Conservation (phyloP, 2,329 filamentous ascomycete genomes). For the Aspergillus ochraceus region DNA sequence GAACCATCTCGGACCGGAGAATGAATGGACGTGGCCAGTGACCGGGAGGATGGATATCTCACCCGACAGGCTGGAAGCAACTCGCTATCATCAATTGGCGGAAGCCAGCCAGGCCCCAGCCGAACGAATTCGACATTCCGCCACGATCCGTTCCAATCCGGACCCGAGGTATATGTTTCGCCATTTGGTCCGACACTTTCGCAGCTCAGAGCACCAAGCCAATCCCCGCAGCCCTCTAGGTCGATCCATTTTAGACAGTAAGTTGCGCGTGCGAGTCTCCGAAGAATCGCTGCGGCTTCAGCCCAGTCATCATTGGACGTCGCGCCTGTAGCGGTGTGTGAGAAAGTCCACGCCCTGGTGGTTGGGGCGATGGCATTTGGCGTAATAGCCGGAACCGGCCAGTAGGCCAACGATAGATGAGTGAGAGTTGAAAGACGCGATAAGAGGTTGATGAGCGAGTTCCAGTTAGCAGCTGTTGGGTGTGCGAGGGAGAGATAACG, state of each 20-base stretch:
- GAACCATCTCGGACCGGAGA: constrained; percentile 12
- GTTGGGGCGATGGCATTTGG: constrained; percentile 51
- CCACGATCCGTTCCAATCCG: constrained; percentile 50
- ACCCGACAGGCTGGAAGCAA: not conserved
- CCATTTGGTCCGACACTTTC: constrained; percentile 30
- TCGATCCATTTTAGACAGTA: constrained; percentile 64
- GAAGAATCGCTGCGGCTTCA: constrained; percentile 57
- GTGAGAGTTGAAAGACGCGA: constrained; percentile 57
- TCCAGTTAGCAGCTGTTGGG: constrained; percentile 53
- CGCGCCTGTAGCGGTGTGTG: constrained; percentile 50
- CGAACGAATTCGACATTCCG: constrained; percentile 44
- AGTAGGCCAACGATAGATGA: constrained; percentile 63
- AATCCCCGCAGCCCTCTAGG: constrained; percentile 59
- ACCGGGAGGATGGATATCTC: constrained; percentile 4
- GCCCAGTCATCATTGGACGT: constrained; percentile 57
- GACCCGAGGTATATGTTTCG: constrained; percentile 29
- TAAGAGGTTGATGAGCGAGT: constrained; percentile 54
- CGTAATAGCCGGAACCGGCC: constrained; percentile 60
- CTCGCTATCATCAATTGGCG: constrained; percentile 22
- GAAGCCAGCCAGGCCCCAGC: constrained; percentile 44
- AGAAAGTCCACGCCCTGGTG: constrained; percentile 42
- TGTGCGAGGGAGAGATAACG: constrained; percentile 60
- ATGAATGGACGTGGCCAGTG: constrained; percentile 25
- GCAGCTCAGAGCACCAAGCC: constrained; percentile 55
- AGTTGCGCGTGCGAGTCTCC: constrained; percentile 55